Evolutionary conservation across 352 stramenopile genomes (phyloP).

Genomic region (Phytophthora ohioensis): DNA sequence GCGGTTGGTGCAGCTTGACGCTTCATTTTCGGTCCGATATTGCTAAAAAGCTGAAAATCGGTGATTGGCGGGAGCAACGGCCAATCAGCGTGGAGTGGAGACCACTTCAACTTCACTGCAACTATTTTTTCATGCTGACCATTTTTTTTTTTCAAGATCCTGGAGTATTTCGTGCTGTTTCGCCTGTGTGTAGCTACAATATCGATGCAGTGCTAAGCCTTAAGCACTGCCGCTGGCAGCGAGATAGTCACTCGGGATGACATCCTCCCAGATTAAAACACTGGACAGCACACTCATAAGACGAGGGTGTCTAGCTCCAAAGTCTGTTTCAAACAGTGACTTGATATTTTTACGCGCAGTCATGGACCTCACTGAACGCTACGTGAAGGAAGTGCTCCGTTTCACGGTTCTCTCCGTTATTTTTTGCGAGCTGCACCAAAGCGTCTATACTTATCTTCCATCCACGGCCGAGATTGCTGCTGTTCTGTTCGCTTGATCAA

Average conservation of each 20-base stretch:
- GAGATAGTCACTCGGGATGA: neutral
- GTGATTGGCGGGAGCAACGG: constrained; percentile 14
- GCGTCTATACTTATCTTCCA: constrained; percentile 37
- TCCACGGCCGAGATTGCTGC: constrained; percentile 14
- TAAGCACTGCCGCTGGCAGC: neutral
- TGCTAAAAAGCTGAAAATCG: constrained; percentile 4
- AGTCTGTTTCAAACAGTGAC: constrained; percentile 9
- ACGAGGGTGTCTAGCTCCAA: neutral
- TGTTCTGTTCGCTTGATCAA: constrained; percentile 21
- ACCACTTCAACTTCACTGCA: constrained; percentile 25
- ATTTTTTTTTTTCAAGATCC: neutral
- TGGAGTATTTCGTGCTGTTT: neutral
- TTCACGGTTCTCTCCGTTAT: constrained; percentile 39
- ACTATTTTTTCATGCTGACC: neutral
- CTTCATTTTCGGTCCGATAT: constrained; percentile 24
- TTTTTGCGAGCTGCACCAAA: constrained; percentile 20
- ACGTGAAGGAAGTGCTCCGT: constrained; percentile 21
- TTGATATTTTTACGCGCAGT: constrained; percentile 34
- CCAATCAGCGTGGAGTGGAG: constrained; percentile 1
- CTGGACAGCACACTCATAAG: constrained; percentile 1
- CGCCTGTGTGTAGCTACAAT: no score
- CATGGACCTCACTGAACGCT: neutral
- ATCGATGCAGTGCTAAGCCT: no score
- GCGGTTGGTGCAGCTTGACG: neutral
- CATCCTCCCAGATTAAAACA: neutral